Percentiles rank a stretch among this genome's conserved stretches.
Conservation (phyloP, 192 early-diverging fungal species). For the Coemansia pectinata region DNA sequence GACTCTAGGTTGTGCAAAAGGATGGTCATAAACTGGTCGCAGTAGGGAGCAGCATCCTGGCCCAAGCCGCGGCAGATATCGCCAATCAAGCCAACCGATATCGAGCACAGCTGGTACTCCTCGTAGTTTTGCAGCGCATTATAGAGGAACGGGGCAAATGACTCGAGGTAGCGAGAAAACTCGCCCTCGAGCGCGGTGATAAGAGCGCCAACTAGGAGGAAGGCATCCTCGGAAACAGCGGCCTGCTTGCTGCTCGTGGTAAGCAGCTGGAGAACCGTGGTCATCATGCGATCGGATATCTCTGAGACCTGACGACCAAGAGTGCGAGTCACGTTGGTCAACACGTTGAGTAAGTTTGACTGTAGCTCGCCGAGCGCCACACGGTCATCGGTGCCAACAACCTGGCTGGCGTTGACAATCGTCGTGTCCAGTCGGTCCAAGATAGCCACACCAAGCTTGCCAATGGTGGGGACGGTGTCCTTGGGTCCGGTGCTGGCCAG, state of each 20-base stretch:
- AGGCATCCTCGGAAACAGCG: slow-evolving; percentile 88
- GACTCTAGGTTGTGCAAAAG: slow-evolving; percentile 78
- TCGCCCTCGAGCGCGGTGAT: slow-evolving; percentile 75
- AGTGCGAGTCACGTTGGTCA: slow-evolving; percentile 84
- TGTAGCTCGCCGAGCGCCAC: slow-evolving; percentile 81
- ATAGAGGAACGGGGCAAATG: slow-evolving; percentile 82
- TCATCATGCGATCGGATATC: slow-evolving; percentile 90
- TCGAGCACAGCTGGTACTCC: slow-evolving; percentile 89
- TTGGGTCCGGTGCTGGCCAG: slow-evolving; percentile 71
- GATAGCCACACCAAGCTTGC: slow-evolving; percentile 70
- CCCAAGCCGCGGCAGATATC: slow-evolving; percentile 92
- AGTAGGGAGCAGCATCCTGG: slow-evolving; percentile 68
- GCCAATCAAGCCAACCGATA: slow-evolving; percentile 95
- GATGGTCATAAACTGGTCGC: slow-evolving; percentile 81
- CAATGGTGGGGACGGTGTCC: slow-evolving; percentile 78
- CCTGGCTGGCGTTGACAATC: slow-evolving; percentile 71
- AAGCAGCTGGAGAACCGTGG: slow-evolving; percentile 77
- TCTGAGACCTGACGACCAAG: slow-evolving; percentile 70
- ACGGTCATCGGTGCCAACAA: slow-evolving; percentile 83
- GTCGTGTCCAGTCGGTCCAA: slow-evolving; percentile 80
- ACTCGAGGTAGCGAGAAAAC: slow-evolving; percentile 86
- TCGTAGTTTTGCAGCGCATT: slow-evolving; percentile 83
- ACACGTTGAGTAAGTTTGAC: slow-evolving; percentile 88
- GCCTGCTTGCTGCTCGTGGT: slow-evolving; percentile 70
- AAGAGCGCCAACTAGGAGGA: slow-evolving; percentile 88